phyloP scores from a whole-genome alignment of 2,329 filamentous ascomycete species.

The Xylariales sp. region DNA sequence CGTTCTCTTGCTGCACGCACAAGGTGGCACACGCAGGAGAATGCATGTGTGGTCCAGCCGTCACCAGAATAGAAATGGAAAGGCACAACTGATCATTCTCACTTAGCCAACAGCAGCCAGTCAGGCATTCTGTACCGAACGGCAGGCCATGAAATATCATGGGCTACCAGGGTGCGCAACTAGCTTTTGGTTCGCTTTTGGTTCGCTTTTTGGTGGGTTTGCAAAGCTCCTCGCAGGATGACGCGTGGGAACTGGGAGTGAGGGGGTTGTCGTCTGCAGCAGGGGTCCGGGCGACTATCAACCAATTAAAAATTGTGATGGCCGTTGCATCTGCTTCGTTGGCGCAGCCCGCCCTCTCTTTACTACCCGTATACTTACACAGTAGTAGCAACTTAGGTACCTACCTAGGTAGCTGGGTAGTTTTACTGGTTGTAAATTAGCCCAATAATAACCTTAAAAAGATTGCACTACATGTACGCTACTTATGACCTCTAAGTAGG shows the following conservation, averaged over 20 bases:
- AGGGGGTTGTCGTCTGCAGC: slow-evolving; percentile 20
- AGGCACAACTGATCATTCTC: slow-evolving; percentile 10
- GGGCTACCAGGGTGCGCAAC: slow-evolving; percentile 14
- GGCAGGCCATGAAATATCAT: neutral
- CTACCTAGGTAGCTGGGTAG: neutral
- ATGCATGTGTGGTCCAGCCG: slow-evolving; percentile 14
- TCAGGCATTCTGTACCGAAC: neutral
- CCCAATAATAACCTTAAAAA: slow-evolving; percentile 14
- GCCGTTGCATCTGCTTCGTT: slow-evolving; percentile 26
- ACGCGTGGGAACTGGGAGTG: slow-evolving; percentile 32
- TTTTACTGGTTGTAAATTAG: slow-evolving; percentile 16
- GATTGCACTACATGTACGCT: neutral
- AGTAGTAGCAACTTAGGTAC: no score
- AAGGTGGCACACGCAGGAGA: slow-evolving; percentile 24
- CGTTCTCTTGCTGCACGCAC: slow-evolving; percentile 6
- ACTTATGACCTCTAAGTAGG: no score
- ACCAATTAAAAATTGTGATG: slow-evolving; percentile 23
- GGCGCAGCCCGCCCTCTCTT: slow-evolving; percentile 7
- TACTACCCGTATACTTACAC: no score
- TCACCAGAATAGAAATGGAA: slow-evolving; percentile 27
- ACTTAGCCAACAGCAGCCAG: slow-evolving; percentile 12
- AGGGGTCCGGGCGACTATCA: slow-evolving; percentile 22
- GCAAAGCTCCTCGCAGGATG: slow-evolving; percentile 30
- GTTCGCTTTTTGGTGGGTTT: neutral
- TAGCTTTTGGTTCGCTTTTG: neutral